Evolutionary conservation across 1,139 yeast species (phyloP), one percentile per base, ranked within the genome.

Genomic region (Blastobotrys petasosporus): DNA sequence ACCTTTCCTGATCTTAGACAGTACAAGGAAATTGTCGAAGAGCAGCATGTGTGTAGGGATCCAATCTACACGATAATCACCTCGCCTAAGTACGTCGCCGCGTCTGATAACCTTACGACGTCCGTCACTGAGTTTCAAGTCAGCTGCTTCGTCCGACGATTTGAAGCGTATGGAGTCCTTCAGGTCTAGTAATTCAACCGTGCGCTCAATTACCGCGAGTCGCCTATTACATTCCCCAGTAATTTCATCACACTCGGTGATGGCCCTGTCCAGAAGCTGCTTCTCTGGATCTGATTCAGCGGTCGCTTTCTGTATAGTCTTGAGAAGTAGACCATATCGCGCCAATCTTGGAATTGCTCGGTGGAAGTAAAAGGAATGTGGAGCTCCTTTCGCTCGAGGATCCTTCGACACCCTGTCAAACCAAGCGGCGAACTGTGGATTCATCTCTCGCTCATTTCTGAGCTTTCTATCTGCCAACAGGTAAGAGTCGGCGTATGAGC

Each of bases 291-390:
- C 79, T 1, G 71, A 66, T 36, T 71, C 73, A 10, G 74, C 70
- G 20, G 82, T 70, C 57, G 74, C 61, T 66, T 73, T 74, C 39
- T 68, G 60, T 28, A 86, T 76, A 33, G 87, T 85, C 13, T 66
- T 63, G 16, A 86, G 68, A 36, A 86, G 82, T 36, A 86, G 69
- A 1, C 87, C 83, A 47, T 85, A 71, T 41, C 82, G 78, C 46
- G 84, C 87, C 47, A 85, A 72, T 12, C 94, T 74, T 4, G 87
- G 84, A 51, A 84, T 80, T 52, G 85, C 84, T 0, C 94, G 83
- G 55, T 86, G 82, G 55, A 84, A 76, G 57, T 83, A 82, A 39
- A 84, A 71, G 42, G 77, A 73, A 61, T 66, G 85, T 55, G 67
- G 82, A 60, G 59, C 80, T 68, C 76, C 77, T 59, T 60, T 68